Percentiles rank a stretch among this genome's conserved stretches.
Conservation (phyloP, 1,284 basidiomycete genomes). For the Dichomitus squalens region DNA sequence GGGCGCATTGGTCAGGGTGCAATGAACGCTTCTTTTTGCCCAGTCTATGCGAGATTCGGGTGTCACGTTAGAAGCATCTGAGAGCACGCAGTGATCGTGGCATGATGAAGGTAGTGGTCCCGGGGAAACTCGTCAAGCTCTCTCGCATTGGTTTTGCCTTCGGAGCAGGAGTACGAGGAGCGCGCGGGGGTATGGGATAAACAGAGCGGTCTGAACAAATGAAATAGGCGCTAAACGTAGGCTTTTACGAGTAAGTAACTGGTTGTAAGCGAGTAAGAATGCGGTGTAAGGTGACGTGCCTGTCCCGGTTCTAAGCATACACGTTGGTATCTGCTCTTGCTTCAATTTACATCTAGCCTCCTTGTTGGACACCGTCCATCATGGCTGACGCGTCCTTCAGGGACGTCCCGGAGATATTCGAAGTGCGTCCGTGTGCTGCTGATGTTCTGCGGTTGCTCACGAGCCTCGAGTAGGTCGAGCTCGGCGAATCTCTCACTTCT, state of each 20-base stretch:
- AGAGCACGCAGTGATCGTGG: background rate
- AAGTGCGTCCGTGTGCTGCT: conserved; percentile 42
- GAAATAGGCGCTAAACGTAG: background rate
- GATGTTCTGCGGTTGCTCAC: background rate
- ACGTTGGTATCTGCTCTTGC: conserved; percentile 16
- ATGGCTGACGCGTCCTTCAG: conserved; percentile 47
- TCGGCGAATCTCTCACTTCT: conserved; percentile 88
- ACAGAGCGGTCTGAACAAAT: background rate
- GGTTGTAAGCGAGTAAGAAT: background rate
- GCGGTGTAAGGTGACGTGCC: conserved; percentile 13
- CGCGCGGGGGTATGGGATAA: background rate
- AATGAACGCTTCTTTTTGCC: background rate
- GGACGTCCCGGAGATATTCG: conserved; percentile 73
- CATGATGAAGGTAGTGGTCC: background rate
- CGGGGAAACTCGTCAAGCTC: too few species aligned
- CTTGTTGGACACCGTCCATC: conserved; percentile 3
- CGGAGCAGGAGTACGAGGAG: background rate
- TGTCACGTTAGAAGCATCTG: background rate
- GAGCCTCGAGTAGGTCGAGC: conserved; percentile 65
- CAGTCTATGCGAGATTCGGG: background rate
- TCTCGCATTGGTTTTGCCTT: background rate
- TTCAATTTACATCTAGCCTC: conserved; percentile 1
- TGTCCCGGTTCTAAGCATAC: conserved; percentile 13
- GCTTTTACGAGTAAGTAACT: background rate
- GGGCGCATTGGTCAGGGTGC: background rate